Percentiles rank a stretch among this genome's conserved stretches.
Conservation (phyloP, 2,329 filamentous ascomycete genomes). For the Ceratocystis variospora region DNA sequence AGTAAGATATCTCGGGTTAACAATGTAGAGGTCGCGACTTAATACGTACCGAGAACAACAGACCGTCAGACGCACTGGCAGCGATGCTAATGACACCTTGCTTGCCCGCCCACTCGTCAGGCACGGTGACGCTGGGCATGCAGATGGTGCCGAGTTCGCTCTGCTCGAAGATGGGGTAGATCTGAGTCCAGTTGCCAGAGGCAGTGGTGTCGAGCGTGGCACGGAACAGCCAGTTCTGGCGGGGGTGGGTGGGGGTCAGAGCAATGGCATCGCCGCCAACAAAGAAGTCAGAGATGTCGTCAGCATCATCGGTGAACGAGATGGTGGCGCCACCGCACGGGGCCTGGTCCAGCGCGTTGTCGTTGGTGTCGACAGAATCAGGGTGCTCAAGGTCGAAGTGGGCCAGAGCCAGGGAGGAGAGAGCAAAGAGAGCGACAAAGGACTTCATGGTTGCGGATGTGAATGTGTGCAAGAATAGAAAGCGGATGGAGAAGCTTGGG, state of each 20-base stretch:
- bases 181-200: constrained; percentile 11
- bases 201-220: constrained; percentile 14
- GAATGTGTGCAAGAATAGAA: background rate
- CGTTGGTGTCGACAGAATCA: constrained; percentile 13
- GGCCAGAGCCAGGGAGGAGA: constrained; percentile 14
- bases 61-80: constrained; percentile 39
- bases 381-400: constrained; percentile 18
- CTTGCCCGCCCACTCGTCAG: constrained; percentile 37
- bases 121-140: constrained; percentile 35
- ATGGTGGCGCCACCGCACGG: constrained; percentile 18
- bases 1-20: background rate
- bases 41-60: constrained; percentile 39
- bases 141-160: constrained; percentile 43
- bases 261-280: constrained; percentile 15
- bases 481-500: background rate
- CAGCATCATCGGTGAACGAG: constrained; percentile 23
- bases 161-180: constrained; percentile 32
- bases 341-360: constrained; percentile 11
- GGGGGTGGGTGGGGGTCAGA: constrained; percentile 15
- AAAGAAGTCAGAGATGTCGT: constrained; percentile 14
- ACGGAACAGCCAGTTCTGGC: constrained; percentile 14
- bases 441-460: constrained; percentile 19
- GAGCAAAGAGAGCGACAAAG: constrained; percentile 14
- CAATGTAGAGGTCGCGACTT: background rate
- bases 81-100: constrained; percentile 42